These are phyloP conservation scores for Candida schatavii DNA, from an alignment of 805 yeast species.

Conservation along the genomic window DNA sequence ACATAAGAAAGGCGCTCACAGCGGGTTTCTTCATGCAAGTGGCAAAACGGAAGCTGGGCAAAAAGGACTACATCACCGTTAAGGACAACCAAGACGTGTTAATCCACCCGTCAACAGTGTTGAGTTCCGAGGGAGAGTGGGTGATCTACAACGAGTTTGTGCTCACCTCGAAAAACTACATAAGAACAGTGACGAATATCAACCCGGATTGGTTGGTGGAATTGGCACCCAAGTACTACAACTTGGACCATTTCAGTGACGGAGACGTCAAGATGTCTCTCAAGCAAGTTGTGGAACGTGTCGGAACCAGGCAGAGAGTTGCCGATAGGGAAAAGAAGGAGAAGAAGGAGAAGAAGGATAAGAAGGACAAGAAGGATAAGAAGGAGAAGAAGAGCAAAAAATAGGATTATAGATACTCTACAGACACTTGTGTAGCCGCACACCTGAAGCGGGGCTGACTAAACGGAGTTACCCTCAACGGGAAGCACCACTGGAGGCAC, in stretches of 20 bases:
- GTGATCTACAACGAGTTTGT: slow-evolving; percentile 94
- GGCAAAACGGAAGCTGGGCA: slow-evolving; percentile 80
- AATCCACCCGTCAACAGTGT: slow-evolving; percentile 89
- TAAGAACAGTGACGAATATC: slow-evolving; percentile 87
- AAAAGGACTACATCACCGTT: slow-evolving; percentile 79
- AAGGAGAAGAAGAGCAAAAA: not conserved
- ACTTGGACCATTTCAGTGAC: slow-evolving; percentile 57
- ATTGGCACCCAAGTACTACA: slow-evolving; percentile 70
- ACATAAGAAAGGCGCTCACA: slow-evolving; percentile 80
- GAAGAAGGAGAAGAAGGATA: slow-evolving; percentile 11
- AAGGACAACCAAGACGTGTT: slow-evolving; percentile 96
- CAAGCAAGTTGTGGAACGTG: slow-evolving; percentile 54
- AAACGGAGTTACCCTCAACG: too few relatives aligned
- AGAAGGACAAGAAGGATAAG: slow-evolving; percentile 8
- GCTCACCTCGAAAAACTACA: slow-evolving; percentile 87
- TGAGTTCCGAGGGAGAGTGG: slow-evolving; percentile 90
- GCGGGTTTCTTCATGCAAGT: slow-evolving; percentile 99
- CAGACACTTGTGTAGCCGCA: not conserved
- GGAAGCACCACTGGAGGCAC: too few relatives aligned
- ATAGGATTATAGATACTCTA: not conserved
- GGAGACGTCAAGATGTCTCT: slow-evolving; percentile 73
- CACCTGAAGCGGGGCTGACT: not conserved
- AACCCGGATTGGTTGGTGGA: slow-evolving; percentile 92
- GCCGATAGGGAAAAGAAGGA: too few relatives aligned
- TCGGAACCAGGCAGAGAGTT: slow-evolving; percentile 37